Evolutionary conservation across 2,329 filamentous ascomycete genomes (phyloP).

Genomic region (Zalaria obscura): DNA sequence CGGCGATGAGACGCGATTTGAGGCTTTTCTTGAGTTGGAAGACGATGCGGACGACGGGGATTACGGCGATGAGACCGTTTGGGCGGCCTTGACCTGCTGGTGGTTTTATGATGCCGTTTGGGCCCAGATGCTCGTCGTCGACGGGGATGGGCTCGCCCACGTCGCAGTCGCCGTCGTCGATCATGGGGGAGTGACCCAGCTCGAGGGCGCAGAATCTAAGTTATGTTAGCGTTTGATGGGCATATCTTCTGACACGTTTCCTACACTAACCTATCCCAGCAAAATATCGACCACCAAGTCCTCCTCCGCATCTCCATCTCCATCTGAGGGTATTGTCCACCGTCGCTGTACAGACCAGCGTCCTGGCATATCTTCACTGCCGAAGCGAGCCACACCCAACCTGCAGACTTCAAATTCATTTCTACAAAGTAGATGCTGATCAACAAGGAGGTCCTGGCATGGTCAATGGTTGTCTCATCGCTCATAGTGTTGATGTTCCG

Average conservation of each 20-base stretch:
- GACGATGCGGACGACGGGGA: slow-evolving; percentile 70
- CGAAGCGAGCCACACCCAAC: slow-evolving; percentile 73
- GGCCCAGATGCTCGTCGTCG: slow-evolving; percentile 63
- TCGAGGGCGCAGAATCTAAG: slow-evolving; percentile 59
- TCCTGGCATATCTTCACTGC: slow-evolving; percentile 73
- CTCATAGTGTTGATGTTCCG: slow-evolving; percentile 67
- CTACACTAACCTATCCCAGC: slow-evolving; percentile 57
- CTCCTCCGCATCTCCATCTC: slow-evolving; percentile 77
- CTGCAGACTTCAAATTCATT: slow-evolving; percentile 71
- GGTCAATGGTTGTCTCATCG: slow-evolving; percentile 61
- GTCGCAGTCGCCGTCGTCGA: slow-evolving; percentile 81
- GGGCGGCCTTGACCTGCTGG: slow-evolving; percentile 35
- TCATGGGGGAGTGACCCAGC: slow-evolving; percentile 64
- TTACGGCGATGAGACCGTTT: slow-evolving; percentile 61
- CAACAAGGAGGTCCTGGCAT: slow-evolving; percentile 58
- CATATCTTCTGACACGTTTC: background rate
- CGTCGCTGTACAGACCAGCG: slow-evolving; percentile 65
- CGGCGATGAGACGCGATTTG: slow-evolving; percentile 49
- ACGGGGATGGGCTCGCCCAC: slow-evolving; percentile 63
- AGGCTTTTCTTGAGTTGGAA: slow-evolving; percentile 59
- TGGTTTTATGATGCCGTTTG: slow-evolving; percentile 30
- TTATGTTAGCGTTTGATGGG: background rate
- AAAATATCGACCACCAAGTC: slow-evolving; percentile 90
- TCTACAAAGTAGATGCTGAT: slow-evolving; percentile 71
- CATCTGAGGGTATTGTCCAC: slow-evolving; percentile 56